A percentile compares a stretch with the other conserved stretches of the same genome.
Conservation (phyloP, 106 monocot genomes). For the Posidonia australis region DNA sequence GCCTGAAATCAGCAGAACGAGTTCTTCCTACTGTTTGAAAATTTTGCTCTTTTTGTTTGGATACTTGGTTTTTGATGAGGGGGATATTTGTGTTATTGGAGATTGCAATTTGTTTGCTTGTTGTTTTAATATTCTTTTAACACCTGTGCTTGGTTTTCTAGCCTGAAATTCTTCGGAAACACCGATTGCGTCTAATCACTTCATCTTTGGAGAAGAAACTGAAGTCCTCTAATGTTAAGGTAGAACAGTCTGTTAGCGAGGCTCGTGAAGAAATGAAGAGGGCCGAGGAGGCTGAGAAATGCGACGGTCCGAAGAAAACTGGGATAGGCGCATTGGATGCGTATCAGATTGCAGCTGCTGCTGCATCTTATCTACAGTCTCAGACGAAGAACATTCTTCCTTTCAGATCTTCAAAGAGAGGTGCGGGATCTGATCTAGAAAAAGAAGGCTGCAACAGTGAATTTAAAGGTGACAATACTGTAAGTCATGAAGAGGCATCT, state of each 20-base stretch:
- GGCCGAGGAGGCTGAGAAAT: background rate
- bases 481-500: constrained; percentile 33
- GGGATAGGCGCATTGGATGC: constrained; percentile 31
- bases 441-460: background rate
- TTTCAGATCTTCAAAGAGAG: constrained; percentile 9
- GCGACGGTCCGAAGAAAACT: background rate
- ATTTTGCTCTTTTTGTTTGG: background rate
- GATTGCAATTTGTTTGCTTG: no score
- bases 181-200: constrained; percentile 46
- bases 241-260: background rate
- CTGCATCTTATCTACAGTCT: constrained; percentile 62
- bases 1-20: background rate
- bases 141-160: constrained; percentile 8
- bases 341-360: constrained; percentile 57
- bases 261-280: constrained; percentile 1
- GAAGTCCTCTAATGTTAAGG: constrained; percentile 12
- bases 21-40: no score
- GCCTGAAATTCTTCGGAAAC: constrained; percentile 37
- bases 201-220: constrained; percentile 65
- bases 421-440: background rate
- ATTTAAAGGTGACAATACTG: background rate
- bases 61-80: background rate
- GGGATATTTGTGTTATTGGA: no score
- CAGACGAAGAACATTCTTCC: constrained; percentile 34
- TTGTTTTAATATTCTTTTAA: background rate